Base-by-base conservation (phyloP, 2,329 filamentous ascomycete genomes). In the Mycogone perniciosa region DNA sequence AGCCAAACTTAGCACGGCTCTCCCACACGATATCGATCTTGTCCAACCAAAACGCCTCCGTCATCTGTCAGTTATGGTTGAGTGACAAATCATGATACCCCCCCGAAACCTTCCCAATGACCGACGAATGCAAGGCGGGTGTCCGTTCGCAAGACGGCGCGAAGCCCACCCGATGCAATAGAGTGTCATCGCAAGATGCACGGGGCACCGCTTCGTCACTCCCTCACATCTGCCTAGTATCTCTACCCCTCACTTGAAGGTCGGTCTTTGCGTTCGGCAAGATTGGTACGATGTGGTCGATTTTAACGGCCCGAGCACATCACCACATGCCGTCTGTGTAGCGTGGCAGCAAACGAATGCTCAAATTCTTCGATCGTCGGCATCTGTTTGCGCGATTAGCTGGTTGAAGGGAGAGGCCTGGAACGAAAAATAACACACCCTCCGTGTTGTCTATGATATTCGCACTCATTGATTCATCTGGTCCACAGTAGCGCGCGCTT, bases 131-230 rank as follows among this genome's bases (percentile, higher is more conserved):
- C 39, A 42, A 26, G 39, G 13, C 27, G 5, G 5, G 26, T 42
- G 39, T 42, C 39, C 20, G 39, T 42, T 42, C 39, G 39, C 39
- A 42, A 42, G 39, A 42, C 39, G 39, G 39, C 39, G 39, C 39
- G 13, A 27, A 42, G 39, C 39, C 13, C 39, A 10, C 27, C 39
- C 26, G n/a, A 26, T 6, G 27, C 39, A 42, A 38, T 20, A 38
- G 35, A 42, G 39, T 42, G 39, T 42, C 39, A 42, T 29, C 26
- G 39, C 39, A 26, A 29, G 7, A 35, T 35, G 33, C 33, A 35
- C 11, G 4, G 11, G 33, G 11, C 33, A 11, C 11, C 33, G 3
- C 33, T 20, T 20, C 20, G 20, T 20, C 20, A 2, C 20, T 20
- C 20, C 20, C 20, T 20, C 20, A 20, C 20, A 20, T 20, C 20